Percentiles rank a stretch among this genome's conserved stretches.
Conservation (phyloP, 306 rosid species). For the Cucurbita maxima region DNA sequence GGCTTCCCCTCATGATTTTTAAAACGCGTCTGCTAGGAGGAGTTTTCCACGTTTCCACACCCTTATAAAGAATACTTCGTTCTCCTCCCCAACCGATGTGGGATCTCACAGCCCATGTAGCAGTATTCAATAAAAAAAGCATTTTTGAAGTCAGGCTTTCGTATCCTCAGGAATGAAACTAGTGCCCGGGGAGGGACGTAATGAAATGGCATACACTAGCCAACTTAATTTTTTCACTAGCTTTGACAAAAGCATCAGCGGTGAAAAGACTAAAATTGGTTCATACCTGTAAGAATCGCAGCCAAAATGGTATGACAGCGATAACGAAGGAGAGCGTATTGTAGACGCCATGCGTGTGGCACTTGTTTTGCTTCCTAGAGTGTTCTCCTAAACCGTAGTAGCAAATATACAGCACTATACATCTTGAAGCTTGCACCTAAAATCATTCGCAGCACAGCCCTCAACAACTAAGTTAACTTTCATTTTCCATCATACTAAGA, state of each 20-base stretch:
- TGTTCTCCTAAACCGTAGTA: constrained; percentile 60
- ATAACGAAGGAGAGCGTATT: constrained; percentile 29
- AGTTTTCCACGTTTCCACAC: too few species aligned
- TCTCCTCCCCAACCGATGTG: too few species aligned
- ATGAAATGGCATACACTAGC: not conserved
- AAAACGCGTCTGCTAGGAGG: too few species aligned
- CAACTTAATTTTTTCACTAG: not conserved
- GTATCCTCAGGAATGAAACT: too few species aligned
- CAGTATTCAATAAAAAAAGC: too few species aligned
- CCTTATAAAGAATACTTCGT: too few species aligned
- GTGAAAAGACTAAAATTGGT: not conserved
- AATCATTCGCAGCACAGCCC: constrained; percentile 12
- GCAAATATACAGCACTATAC: constrained; percentile 52
- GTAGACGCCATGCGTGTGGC: constrained; percentile 19
- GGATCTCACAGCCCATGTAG: too few species aligned
- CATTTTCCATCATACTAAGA: not conserved
- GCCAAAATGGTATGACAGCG: constrained; percentile 38
- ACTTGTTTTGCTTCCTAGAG: constrained; percentile 22
- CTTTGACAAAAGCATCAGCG: not conserved
- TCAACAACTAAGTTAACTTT: not conserved
- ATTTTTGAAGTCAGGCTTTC: too few species aligned
- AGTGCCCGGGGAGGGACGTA: too few species aligned
- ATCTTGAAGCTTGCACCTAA: constrained; percentile 44
- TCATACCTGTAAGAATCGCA: constrained; percentile 45
- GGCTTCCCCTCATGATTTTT: too few species aligned